These are phyloP conservation scores for Backusella westeae DNA, from an alignment of 192 early-diverging fungal species.

Conservation along the genomic window DNA sequence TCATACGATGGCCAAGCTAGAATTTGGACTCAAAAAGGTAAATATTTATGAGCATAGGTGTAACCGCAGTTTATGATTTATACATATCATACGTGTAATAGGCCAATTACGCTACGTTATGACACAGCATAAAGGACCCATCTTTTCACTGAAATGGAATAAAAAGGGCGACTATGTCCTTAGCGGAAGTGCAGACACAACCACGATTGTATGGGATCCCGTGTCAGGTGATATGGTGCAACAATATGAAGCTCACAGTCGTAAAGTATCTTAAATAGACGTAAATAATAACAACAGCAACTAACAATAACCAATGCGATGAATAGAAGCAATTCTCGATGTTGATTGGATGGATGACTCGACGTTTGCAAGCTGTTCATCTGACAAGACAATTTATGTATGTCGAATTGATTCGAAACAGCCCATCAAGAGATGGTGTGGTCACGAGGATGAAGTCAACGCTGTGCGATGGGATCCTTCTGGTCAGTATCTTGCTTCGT, in stretches of 20 bases:
- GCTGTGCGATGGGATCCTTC: conserved; percentile 72
- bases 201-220: conserved; percentile 85
- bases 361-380: conserved; percentile 88
- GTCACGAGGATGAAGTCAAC: conserved; percentile 84
- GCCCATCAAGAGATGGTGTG: conserved; percentile 72
- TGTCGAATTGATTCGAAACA: conserved; percentile 68
- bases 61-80: neutral
- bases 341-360: conserved; percentile 92
- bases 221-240: conserved; percentile 68
- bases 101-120: conserved; percentile 61
- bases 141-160: conserved; percentile 88
- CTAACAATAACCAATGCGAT: neutral
- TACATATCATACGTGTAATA: conserved; percentile 3
- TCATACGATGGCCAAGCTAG: conserved; percentile 83
- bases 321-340: conserved; percentile 65
- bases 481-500: conserved; percentile 67
- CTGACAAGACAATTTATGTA: conserved; percentile 77
- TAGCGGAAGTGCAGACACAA: conserved; percentile 77
- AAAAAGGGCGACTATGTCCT: conserved; percentile 70
- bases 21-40: conserved; percentile 72
- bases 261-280: conserved; percentile 32
- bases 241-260: conserved; percentile 65
- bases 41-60: neutral
- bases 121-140: conserved; percentile 73
- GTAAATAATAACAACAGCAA: neutral